Base-by-base conservation (phyloP, 164 flowering plant species). In the Sedum album region DNA sequence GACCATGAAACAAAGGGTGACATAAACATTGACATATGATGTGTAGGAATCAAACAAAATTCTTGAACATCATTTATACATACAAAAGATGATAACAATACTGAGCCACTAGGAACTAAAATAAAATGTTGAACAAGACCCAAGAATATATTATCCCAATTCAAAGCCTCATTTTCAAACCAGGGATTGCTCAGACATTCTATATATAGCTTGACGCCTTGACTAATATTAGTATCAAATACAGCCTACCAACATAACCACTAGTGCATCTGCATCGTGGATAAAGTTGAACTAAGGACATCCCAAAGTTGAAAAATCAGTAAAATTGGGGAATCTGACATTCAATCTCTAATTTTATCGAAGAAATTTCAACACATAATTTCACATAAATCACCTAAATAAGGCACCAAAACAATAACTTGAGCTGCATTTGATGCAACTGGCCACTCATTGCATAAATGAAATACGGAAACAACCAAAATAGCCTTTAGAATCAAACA, bases 91-190 rank as follows among this genome's bases (percentile, higher is more conserved):
- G 48, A 9, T 44, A 1, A 4, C 48, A 44, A 11, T 15, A 11
- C 15, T 14, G 17, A 15, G 1, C 5, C 48, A 17, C 11, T 44
- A 44, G 6, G 91, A 44, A 44, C 17, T 44, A 0, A 44, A 44
- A 44, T 44, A 18, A 44, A 18, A 44, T 44, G 48, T 44, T 44
- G 48, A 44, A 44, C 48, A 44, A 17, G 15, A 44, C 48, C 48
- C 15, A 44, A 15, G 48, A 13, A 44, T 15, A 41, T 7, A 41
- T n/a, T n/a, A n/a, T n/a, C n/a, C n/a, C n/a, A n/a, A n/a, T 44
- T 44, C 4, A 17, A 44, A 44, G 17, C 48, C 48, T 14, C 48
- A 44, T 11, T 44, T 7, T 44, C 15, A 44, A 4, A 44, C 15
- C 48, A 44, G 5, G 15, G 3, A 14, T 44, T 44, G 48, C 46